These are phyloP conservation scores for Phytophthora sp. DNA, from an alignment of 352 stramenopile species.

Conservation along the genomic window DNA sequence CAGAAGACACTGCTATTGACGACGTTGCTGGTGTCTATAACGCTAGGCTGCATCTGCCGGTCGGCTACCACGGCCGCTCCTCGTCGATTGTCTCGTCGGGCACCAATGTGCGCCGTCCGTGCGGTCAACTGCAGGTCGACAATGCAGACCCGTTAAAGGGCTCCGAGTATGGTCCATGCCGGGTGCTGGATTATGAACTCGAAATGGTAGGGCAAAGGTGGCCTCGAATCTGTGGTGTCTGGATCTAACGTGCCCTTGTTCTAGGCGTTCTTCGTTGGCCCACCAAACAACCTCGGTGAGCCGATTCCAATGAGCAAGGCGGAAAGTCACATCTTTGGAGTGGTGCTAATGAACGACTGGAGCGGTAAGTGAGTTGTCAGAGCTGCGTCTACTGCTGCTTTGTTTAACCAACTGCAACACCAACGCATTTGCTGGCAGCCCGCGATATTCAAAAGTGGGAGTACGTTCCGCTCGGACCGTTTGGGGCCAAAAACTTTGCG, in stretches of 20 bases:
- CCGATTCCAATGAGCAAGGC: slow-evolving; percentile 91
- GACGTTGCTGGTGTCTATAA: neutral
- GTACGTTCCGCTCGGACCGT: slow-evolving; percentile 97
- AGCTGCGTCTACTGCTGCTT: neutral
- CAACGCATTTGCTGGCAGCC: slow-evolving; percentile 33
- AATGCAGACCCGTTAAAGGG: slow-evolving; percentile 91
- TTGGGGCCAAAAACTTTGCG: slow-evolving; percentile 97
- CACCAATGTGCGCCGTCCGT: slow-evolving; percentile 83
- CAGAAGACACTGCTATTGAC: neutral
- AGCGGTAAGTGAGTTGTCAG: slow-evolving; percentile 65
- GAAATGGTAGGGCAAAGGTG: slow-evolving; percentile 75
- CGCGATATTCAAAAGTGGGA: slow-evolving; percentile 96
- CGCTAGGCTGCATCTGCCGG: slow-evolving; percentile 92
- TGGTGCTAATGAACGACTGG: slow-evolving; percentile 99
- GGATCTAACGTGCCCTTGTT: neutral
- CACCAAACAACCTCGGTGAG: slow-evolving; percentile 87
- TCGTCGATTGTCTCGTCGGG: slow-evolving; percentile 92
- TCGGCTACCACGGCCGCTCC: slow-evolving; percentile 97
- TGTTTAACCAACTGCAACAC: no score
- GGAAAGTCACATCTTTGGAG: slow-evolving; percentile 96
- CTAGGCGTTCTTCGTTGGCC: slow-evolving; percentile 93
- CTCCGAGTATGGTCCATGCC: slow-evolving; percentile 89
- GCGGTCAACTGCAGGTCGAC: slow-evolving; percentile 94
- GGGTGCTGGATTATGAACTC: slow-evolving; percentile 96
- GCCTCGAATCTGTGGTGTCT: neutral